Evolutionary conservation across 164 flowering plant genomes (phyloP).

Genomic region (Vitis vinifera): ASM3070453v1 NC_081811.1:3454501-3455000

Average conservation of each 20-base stretch:
- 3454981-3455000: too few species aligned
- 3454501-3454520: slow-evolving; percentile 2
- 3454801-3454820: background rate
- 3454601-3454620: slow-evolving; percentile 87
- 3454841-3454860: too few species aligned
- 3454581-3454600: slow-evolving; percentile 68
- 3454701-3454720: background rate
- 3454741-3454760: background rate
- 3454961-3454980: too few species aligned
- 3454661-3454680: slow-evolving; percentile 98
- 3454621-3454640: slow-evolving; percentile 94
- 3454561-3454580: slow-evolving; percentile 74
- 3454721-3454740: background rate
- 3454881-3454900: too few species aligned
- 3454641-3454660: slow-evolving; percentile 99
- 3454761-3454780: background rate
- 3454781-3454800: background rate
- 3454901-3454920: too few species aligned
- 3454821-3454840: too few species aligned
- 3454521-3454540: background rate
- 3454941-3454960: too few species aligned
- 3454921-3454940: too few species aligned
- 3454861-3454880: too few species aligned
- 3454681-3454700: slow-evolving; percentile 77
- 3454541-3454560: slow-evolving; percentile 99